Evolutionary conservation across 495 filamentous ascomycete species (phyloP).

Genomic region (Collariella sp.): DNA sequence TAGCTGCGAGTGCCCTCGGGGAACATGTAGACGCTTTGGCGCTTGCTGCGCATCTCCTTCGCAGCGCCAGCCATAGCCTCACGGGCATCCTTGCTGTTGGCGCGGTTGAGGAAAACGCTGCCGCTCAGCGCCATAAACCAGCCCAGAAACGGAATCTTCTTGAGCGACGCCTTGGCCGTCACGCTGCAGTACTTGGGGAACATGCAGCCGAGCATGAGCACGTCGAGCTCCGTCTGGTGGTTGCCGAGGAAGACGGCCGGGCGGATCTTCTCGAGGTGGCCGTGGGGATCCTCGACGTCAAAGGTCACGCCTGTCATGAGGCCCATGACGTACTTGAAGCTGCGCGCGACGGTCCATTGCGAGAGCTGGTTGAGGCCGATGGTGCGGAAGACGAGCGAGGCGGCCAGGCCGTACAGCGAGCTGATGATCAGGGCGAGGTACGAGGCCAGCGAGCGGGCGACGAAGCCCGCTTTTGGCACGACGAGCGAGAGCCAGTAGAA

Average conservation of each 20-base stretch:
- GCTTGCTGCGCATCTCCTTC: conserved; percentile 60
- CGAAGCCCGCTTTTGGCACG: conserved; percentile 53
- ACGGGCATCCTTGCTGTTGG: conserved; percentile 70
- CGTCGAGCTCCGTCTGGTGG: conserved; percentile 91
- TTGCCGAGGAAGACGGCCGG: conserved; percentile 90
- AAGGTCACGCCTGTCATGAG: conserved; percentile 71
- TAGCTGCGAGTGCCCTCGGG: conserved; percentile 92
- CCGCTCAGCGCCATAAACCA: conserved; percentile 93
- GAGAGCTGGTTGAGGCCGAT: conserved; percentile 63
- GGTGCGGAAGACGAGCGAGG: conserved; percentile 61
- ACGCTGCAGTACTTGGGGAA: conserved; percentile 91
- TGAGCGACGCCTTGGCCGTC: conserved; percentile 82
- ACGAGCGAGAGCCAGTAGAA: conserved; percentile 48
- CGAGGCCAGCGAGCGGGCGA: conserved; percentile 61
- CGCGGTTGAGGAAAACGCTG: conserved; percentile 89
- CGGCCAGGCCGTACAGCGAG: conserved; percentile 70
- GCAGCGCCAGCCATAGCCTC: conserved; percentile 79
- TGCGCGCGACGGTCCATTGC: conserved; percentile 76
- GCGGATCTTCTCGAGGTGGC: conserved; percentile 53
- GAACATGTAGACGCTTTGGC: conserved; percentile 89
- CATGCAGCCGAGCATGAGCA: conserved; percentile 75
- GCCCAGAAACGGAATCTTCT: conserved; percentile 75
- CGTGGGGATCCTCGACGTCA: conserved; percentile 57
- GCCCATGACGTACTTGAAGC: conserved; percentile 76
- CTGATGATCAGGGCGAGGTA: conserved; percentile 57